Base-by-base conservation (phyloP, 192 early-diverging fungal genomes). In the Diversispora epigaea region DNA sequence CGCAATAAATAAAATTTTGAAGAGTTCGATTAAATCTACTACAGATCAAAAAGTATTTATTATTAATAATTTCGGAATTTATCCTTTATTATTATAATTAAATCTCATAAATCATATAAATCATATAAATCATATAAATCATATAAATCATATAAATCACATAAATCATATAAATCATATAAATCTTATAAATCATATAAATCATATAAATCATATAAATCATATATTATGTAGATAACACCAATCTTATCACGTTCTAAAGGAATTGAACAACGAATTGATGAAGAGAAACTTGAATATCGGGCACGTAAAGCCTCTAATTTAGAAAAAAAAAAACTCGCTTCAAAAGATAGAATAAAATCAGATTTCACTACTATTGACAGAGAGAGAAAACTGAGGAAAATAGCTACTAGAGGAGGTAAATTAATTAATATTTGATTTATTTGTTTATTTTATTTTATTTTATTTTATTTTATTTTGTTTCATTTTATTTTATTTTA, bases 381-480 rank as follows among this genome's bases (percentile, higher is more conserved):
- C 56, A 91, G 94, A 73, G 96, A 98, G 79, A 93, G 94, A 79
- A 89, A 86, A 81, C 78, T 98, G 77, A 82, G 93, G 69, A 96
- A 97, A 85, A 88, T 95, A 6, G 93, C 95, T 4, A 98, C 96
- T 8, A 83, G 87, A 68, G 96, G 96, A 79, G 96, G 92, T 91
- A 84, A 68, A 81, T 64, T 39, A 25, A 58, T 17, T 14, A 62
- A 68, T 44, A 5, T 32, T 52, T 69, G 12, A 61, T 32, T 43
- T 25, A 58, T 73, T 74, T 46, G 12, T 7, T 41, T 65, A 57
- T 68, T 43, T 50, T 3, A 14, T 49, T 12, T 12, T 49, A 49
- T 10, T 6, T 6, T 12, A 49, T 49, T n/a, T n/a, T n/a, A n/a
- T n/a, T n/a, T n/a, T n/a, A n/a, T n/a, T n/a, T n/a, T n/a, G n/a